Evolutionary conservation across 495 filamentous ascomycete species (phyloP).

Genomic region (Tuber aestivum): DNA sequence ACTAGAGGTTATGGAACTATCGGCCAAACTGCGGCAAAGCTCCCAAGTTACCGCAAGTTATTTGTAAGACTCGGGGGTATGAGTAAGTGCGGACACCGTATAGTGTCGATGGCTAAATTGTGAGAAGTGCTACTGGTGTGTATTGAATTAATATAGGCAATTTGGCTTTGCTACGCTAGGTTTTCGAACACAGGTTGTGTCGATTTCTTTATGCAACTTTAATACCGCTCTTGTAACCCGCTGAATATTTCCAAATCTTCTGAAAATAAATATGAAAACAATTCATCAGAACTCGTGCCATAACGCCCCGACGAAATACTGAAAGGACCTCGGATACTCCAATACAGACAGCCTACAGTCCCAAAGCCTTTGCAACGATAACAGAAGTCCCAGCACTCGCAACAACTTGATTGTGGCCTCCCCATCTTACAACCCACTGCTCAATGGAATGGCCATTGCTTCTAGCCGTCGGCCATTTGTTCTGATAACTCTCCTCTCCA

Average conservation of each 20-base stretch:
- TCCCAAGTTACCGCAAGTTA: background rate
- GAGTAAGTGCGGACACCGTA: background rate
- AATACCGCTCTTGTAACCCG: background rate
- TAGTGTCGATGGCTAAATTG: background rate
- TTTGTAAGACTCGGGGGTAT: background rate
- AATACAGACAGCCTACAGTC: constrained; percentile 16
- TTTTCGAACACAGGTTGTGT: background rate
- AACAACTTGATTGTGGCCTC: constrained; percentile 53
- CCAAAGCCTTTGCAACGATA: constrained; percentile 39
- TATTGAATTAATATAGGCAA: background rate
- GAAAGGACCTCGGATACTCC: background rate
- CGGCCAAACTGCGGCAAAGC: background rate
- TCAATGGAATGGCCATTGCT: constrained; percentile 38
- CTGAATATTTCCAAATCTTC: background rate
- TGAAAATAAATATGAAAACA: background rate
- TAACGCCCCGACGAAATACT: background rate
- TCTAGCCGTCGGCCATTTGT: constrained; percentile 36
- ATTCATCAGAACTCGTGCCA: background rate
- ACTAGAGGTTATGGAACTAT: background rate
- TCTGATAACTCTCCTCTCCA: constrained; percentile 32
- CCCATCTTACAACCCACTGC: constrained; percentile 48
- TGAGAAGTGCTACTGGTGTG: background rate
- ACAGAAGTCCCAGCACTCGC: constrained; percentile 46
- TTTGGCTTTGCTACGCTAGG: background rate
- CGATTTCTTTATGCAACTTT: background rate